Percentiles rank a stretch among this genome's conserved stretches.
Evolutionary conservation across 2,329 filamentous ascomycete species (phyloP).

Genomic region (Akanthomyces lecanii): DNA sequence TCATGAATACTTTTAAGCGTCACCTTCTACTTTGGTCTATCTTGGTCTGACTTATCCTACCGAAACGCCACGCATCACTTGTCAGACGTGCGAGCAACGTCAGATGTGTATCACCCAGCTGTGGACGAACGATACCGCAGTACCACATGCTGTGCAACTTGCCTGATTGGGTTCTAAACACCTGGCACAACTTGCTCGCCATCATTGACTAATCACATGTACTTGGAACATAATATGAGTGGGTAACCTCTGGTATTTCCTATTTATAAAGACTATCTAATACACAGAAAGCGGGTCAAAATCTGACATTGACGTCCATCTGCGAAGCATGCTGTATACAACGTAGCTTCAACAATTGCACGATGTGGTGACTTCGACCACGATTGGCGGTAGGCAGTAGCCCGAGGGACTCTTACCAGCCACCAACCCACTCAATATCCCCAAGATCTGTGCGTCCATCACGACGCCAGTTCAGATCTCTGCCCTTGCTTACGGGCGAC

Average conservation of each 20-base stretch:
- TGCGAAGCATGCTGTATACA: conserved; percentile 15
- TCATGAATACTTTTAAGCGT: background rate
- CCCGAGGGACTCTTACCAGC: conserved; percentile 61
- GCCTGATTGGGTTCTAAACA: background rate
- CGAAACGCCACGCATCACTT: background rate
- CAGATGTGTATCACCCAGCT: background rate
- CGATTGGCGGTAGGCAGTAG: conserved; percentile 49
- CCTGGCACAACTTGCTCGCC: no score
- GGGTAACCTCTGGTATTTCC: conserved; percentile 64
- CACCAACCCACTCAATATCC: conserved; percentile 92
- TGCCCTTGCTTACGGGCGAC: conserved; percentile 54
- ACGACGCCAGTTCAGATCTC: conserved; percentile 60
- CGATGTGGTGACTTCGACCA: conserved; percentile 45
- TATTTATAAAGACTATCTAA: conserved; percentile 31
- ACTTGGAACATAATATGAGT: conserved; percentile 39
- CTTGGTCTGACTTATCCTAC: background rate
- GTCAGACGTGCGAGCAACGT: background rate
- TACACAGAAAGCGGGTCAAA: conserved; percentile 63
- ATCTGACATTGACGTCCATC: conserved; percentile 25
- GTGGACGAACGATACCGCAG: background rate
- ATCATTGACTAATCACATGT: background rate
- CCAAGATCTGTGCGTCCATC: conserved; percentile 64
- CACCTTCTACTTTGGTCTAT: background rate
- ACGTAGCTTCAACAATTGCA: conserved; percentile 16
- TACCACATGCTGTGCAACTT: background rate